A percentile compares a stretch with the other conserved stretches of the same genome.
These are phyloP conservation scores for Ilex paraguariensis DNA, from an alignment of 305 asterid species.

Conservation along the genomic window DNA sequence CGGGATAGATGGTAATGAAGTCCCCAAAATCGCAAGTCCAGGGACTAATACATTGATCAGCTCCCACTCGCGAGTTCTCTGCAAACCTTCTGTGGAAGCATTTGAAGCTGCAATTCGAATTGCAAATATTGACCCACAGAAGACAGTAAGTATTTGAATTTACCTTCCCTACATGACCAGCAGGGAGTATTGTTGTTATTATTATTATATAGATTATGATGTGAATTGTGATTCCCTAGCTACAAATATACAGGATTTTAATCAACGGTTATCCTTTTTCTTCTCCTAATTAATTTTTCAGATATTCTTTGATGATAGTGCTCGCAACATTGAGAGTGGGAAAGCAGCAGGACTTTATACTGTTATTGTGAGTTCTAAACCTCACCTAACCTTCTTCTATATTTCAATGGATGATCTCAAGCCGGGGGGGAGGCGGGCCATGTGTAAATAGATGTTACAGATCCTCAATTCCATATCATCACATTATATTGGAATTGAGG, in stretches of 20 bases:
- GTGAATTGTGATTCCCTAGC: too few species aligned
- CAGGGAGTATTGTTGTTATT: too few species aligned
- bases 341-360: conserved; percentile 76
- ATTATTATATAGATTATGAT: too few species aligned
- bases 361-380: conserved; percentile 55
- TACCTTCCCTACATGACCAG: too few species aligned
- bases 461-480: too few species aligned
- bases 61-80: conserved; percentile 34
- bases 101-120: conserved; percentile 67
- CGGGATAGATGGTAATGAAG: too few species aligned
- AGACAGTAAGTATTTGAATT: conserved; percentile 37
- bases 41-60: neutral
- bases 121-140: conserved; percentile 63
- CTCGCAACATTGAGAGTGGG: conserved; percentile 64
- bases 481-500: too few species aligned
- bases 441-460: too few species aligned
- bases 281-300: conserved; percentile 19
- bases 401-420: too few species aligned
- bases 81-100: conserved; percentile 74
- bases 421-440: too few species aligned
- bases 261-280: neutral
- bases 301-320: conserved; percentile 85
- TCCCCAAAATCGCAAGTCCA: too few species aligned
- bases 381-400: neutral
- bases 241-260: neutral